Conservation (phyloP, 768 basidiomycete species). For the Boletus reticuloceps region DNA sequence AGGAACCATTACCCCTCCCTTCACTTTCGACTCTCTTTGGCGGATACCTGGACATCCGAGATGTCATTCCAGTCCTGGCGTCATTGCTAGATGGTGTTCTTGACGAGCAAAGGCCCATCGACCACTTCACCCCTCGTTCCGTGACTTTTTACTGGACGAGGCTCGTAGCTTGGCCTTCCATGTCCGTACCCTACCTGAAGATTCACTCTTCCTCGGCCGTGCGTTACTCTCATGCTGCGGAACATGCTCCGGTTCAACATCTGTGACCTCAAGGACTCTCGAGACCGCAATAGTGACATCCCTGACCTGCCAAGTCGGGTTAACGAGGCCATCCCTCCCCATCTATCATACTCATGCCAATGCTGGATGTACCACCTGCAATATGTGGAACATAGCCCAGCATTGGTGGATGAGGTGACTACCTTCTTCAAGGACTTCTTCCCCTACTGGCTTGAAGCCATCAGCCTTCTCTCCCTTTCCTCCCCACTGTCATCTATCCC, state of each 20-base stretch:
- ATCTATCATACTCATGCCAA: neutral
- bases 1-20: neutral
- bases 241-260: neutral
- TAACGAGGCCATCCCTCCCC: neutral
- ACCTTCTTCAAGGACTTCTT: slow-evolving; percentile 3
- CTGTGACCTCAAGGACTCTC: neutral
- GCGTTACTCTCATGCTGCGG: neutral
- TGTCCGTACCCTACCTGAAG: neutral
- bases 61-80: neutral
- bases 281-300: neutral
- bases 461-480: slow-evolving; percentile 16
- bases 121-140: neutral
- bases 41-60: neutral
- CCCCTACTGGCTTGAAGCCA: slow-evolving; percentile 23
- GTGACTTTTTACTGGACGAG: neutral
- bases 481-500: neutral
- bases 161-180: neutral
- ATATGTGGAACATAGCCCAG: neutral
- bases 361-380: slow-evolving; percentile 1
- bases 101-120: neutral
- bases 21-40: neutral
- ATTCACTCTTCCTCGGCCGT: neutral
- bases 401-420: neutral
- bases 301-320: neutral
- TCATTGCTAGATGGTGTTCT: neutral